Conservation (phyloP, 2,329 filamentous ascomycete genomes). For the Magnaporthiopsis poae region DNA sequence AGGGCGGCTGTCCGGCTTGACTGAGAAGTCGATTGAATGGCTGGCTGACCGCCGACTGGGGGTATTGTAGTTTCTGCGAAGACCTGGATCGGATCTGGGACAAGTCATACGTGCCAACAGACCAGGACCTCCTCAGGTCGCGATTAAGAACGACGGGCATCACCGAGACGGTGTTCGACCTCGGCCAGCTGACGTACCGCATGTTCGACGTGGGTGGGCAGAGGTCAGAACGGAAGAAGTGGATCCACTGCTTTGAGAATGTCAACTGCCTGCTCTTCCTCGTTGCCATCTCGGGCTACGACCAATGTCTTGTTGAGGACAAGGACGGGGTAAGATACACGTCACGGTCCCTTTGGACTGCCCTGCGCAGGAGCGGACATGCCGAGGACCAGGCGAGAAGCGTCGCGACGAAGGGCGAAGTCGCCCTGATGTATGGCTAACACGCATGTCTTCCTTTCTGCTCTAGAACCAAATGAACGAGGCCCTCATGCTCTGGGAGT, state of each 20-base stretch:
- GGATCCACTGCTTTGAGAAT: constrained; percentile 94
- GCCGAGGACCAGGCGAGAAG: background rate
- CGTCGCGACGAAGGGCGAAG: background rate
- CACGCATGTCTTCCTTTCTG: background rate
- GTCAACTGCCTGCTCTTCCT: constrained; percentile 87
- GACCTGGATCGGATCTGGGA: constrained; percentile 67
- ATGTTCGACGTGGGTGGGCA: constrained; percentile 96
- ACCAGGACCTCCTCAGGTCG: constrained; percentile 88
- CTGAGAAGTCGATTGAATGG: background rate
- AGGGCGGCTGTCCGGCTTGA: background rate
- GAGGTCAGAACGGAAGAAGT: constrained; percentile 88
- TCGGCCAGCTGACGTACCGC: constrained; percentile 83
- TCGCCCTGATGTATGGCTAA: background rate
- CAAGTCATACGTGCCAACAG: constrained; percentile 73
- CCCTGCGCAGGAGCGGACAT: too few species aligned
- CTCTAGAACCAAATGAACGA: constrained; percentile 85
- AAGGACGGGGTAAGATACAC: constrained; percentile 69
- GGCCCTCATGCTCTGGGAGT: constrained; percentile 77
- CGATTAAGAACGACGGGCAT: constrained; percentile 88
- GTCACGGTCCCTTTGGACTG: background rate
- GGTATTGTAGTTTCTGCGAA: constrained; percentile 61
- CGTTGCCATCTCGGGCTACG: constrained; percentile 90
- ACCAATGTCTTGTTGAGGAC: constrained; percentile 91
- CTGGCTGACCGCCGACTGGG: background rate
- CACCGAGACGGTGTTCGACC: constrained; percentile 86